A percentile compares a stretch with the other conserved stretches of the same genome.
These are phyloP conservation scores for Yamadazyma pseudoaaseri DNA, from an alignment of 1,139 yeast genomes.

Conservation along the genomic window DNA sequence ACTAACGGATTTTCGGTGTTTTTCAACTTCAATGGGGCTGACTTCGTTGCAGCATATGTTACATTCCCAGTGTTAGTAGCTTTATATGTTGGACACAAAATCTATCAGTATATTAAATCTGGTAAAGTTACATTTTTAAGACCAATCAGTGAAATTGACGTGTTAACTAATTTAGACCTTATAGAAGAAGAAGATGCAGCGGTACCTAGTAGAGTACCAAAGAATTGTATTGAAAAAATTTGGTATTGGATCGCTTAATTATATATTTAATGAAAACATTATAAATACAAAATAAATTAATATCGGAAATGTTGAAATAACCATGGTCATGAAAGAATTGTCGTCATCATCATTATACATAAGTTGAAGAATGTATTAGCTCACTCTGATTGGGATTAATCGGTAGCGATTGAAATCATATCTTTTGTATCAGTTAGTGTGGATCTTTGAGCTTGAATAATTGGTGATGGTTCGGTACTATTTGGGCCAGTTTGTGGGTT, in stretches of 20 bases:
- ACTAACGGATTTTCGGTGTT: conserved; percentile 63
- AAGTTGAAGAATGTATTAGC: too few species aligned
- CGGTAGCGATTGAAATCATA: background rate
- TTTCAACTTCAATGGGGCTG: conserved; percentile 48
- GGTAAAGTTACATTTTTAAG: conserved; percentile 14
- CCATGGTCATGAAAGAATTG: too few species aligned
- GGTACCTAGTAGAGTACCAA: conserved; percentile 30
- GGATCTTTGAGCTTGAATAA: background rate
- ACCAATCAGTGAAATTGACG: conserved; percentile 44
- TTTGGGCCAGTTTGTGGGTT: conserved; percentile 14
- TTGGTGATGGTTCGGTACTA: background rate
- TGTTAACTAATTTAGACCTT: conserved; percentile 44
- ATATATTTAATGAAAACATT: too few species aligned
- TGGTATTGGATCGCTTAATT: conserved; percentile 40
- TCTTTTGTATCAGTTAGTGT: background rate
- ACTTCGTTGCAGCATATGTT: conserved; percentile 62
- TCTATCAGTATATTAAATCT: conserved; percentile 27
- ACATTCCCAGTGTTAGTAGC: conserved; percentile 54
- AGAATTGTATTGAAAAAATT: conserved; percentile 29
- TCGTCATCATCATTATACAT: too few species aligned
- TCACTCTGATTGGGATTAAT: too few species aligned
- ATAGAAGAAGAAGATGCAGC: conserved; percentile 37
- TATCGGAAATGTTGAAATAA: too few species aligned
- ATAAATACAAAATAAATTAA: too few species aligned
- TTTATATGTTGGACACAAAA: conserved; percentile 43